Conservation (phyloP, 768 basidiomycete species). For the Leccinum broughii region DNA sequence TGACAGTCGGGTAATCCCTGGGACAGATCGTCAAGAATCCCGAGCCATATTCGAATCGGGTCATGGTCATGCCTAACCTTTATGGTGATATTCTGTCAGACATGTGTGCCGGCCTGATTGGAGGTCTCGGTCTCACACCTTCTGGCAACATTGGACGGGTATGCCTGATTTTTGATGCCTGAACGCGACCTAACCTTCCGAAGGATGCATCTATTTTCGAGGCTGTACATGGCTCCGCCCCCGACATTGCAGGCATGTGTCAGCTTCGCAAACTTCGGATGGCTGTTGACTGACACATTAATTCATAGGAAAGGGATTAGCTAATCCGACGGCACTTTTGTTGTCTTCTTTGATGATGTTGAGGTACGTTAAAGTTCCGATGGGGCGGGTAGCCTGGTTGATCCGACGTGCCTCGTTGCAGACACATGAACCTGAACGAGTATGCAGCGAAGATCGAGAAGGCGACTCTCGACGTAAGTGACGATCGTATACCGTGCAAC, state of each 20-base stretch:
- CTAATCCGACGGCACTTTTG: constrained; percentile 99
- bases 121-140: constrained; percentile 94
- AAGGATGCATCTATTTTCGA: constrained; percentile 99
- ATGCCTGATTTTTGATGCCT: constrained; percentile 29
- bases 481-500: background rate
- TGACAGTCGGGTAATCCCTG: background rate
- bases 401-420: constrained; percentile 36
- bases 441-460: constrained; percentile 89
- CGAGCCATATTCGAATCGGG: constrained; percentile 87
- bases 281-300: constrained; percentile 2
- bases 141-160: constrained; percentile 97
- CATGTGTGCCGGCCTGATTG: constrained; percentile 98
- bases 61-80: constrained; percentile 99
- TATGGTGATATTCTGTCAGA: constrained; percentile 96
- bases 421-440: constrained; percentile 89
- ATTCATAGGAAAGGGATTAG: constrained; percentile 75
- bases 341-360: constrained; percentile 98
- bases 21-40: constrained; percentile 88
- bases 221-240: constrained; percentile 98
- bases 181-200: constrained; percentile 18
- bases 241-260: constrained; percentile 89
- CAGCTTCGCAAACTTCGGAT: background rate
- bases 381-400: constrained; percentile 13
- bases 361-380: constrained; percentile 52
- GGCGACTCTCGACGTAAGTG: constrained; percentile 81